phyloP scores from a whole-genome alignment of 1,139 yeast species.

The Yamadazyma membranifaciens region DNA sequence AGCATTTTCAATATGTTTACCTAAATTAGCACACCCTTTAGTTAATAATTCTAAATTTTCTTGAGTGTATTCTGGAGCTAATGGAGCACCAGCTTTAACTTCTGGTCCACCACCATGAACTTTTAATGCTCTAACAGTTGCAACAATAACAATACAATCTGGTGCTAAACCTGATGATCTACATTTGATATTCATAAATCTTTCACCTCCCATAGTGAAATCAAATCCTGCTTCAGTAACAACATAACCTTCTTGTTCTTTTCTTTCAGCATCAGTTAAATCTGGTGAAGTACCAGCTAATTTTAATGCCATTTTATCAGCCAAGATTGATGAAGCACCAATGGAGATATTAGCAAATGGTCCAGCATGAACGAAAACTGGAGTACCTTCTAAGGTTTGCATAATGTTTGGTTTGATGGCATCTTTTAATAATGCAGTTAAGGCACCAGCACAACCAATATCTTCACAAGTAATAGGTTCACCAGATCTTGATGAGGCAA shows the following conservation, averaged over 20 bases:
- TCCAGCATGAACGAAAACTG: constrained; percentile 97
- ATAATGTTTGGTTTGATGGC: constrained; percentile 96
- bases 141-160: constrained; percentile 91
- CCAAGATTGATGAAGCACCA: constrained; percentile 93
- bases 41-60: constrained; percentile 85
- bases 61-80: constrained; percentile 80
- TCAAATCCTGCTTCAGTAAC: constrained; percentile 98
- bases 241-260: constrained; percentile 78
- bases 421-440: constrained; percentile 92
- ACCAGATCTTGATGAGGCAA: constrained; percentile 79
- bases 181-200: constrained; percentile 95
- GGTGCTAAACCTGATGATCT: constrained; percentile 90
- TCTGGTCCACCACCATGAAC: constrained; percentile 99
- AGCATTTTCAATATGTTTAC: constrained; percentile 89
- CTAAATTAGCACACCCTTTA: constrained; percentile 85
- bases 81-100: constrained; percentile 91
- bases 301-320: constrained; percentile 94
- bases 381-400: constrained; percentile 99
- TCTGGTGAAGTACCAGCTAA: constrained; percentile 71
- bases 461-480: constrained; percentile 95
- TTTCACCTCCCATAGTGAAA: constrained; percentile 99
- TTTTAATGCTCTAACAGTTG: constrained; percentile 95
- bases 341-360: constrained; percentile 98
- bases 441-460: constrained; percentile 95
- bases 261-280: constrained; percentile 48